Conservation (phyloP, 495 filamentous ascomycete genomes). For the Neurospora sp. region DNA sequence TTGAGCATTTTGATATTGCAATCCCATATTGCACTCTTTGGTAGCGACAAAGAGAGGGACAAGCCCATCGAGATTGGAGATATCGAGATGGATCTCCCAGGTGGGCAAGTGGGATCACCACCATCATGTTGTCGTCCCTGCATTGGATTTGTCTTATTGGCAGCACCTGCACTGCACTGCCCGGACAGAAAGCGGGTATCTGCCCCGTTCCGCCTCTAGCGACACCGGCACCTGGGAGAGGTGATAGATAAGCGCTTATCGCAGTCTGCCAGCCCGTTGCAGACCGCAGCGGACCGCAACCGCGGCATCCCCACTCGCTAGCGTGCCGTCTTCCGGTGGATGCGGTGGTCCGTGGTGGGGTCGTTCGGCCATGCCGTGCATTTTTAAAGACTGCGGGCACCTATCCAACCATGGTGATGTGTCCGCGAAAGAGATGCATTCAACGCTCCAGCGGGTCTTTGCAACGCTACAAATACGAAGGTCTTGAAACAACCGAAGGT, state of each 20-base stretch:
- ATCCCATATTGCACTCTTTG: background rate
- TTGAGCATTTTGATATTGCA: background rate
- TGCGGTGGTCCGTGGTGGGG: background rate
- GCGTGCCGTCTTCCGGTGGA: background rate
- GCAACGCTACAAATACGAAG: background rate
- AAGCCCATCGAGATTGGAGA: background rate
- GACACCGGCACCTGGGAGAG: background rate
- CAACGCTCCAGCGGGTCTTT: background rate
- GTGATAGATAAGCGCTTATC: background rate
- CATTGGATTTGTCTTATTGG: background rate
- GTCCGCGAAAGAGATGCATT: background rate
- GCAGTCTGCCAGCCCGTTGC: background rate
- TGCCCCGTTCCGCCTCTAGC: background rate
- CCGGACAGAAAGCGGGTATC: background rate
- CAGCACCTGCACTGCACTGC: background rate
- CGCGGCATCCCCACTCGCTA: background rate
- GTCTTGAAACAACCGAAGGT: background rate
- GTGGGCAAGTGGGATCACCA: background rate
- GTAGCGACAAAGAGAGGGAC: background rate
- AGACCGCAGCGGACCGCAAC: background rate
- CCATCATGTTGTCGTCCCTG: background rate
- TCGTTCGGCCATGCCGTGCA: background rate
- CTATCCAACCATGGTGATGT: background rate
- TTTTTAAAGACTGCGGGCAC: background rate
- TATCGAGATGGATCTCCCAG: background rate